Percentiles rank a stretch among this genome's conserved stretches.
phyloP scores from a whole-genome alignment of 768 basidiomycete genomes.

The Pleurotus ostreatus region DNA sequence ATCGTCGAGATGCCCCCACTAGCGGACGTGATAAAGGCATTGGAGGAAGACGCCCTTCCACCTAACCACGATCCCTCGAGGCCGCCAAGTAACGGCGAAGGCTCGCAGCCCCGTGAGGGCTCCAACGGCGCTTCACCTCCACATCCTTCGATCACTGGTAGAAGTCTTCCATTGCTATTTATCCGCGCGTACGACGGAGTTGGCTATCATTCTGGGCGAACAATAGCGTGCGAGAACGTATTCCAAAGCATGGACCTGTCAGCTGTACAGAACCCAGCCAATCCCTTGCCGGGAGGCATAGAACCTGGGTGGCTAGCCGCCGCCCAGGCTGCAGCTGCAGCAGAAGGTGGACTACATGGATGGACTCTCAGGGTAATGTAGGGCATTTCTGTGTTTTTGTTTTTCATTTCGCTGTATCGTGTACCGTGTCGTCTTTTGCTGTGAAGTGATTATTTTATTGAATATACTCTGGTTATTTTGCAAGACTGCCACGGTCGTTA shows the following conservation, averaged over 20 bases:
- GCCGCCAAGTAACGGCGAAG: constrained; percentile 22
- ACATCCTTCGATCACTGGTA: constrained; percentile 55
- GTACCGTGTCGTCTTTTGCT: constrained; percentile 8
- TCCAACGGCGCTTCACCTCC: constrained; percentile 17
- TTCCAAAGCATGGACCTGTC: constrained; percentile 67
- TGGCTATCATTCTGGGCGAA: constrained; percentile 84
- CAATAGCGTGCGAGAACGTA: constrained; percentile 78
- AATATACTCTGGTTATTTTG: background rate
- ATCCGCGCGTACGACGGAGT: constrained; percentile 82
- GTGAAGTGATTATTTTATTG: constrained; percentile 9
- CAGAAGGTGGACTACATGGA: constrained; percentile 64
- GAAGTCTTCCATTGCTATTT: constrained; percentile 75
- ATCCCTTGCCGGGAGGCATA: constrained; percentile 40
- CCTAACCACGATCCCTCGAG: constrained; percentile 32
- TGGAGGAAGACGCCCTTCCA: constrained; percentile 66
- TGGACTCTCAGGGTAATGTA: constrained; percentile 83
- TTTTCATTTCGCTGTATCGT: constrained; percentile 3
- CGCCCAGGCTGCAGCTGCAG: constrained; percentile 63
- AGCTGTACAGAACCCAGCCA: constrained; percentile 43
- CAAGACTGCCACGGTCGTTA: background rate
- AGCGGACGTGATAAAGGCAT: constrained; percentile 69
- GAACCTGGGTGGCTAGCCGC: constrained; percentile 73
- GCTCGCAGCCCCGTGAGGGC: constrained; percentile 22
- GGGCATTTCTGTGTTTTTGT: constrained; percentile 21
- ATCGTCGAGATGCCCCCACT: constrained; percentile 83